These are phyloP conservation scores for Fonsecaea multimorphosa DNA, from an alignment of 2,329 filamentous ascomycete species.

Conservation along the genomic window DNA sequence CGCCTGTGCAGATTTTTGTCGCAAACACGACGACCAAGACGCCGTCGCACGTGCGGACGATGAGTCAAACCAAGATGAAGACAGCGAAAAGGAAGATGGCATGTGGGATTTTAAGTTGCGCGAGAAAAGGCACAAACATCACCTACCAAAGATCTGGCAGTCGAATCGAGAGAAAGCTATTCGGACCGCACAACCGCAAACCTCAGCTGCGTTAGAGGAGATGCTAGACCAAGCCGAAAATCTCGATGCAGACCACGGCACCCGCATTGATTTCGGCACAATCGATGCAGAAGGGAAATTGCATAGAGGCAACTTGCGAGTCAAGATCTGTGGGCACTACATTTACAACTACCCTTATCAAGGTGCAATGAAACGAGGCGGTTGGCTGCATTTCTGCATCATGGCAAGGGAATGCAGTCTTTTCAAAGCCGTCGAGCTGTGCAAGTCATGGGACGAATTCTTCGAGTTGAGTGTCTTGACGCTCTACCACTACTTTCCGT, in stretches of 20 bases:
- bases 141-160: conserved; percentile 40
- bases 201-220: conserved; percentile 7
- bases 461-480: conserved; percentile 56
- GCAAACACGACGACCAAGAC: no score
- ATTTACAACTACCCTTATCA: conserved; percentile 61
- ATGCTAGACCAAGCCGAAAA: background rate
- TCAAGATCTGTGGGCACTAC: conserved; percentile 56
- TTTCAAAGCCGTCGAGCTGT: conserved; percentile 54
- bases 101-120: no score
- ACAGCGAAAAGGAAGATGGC: no score
- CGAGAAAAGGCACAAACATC: conserved; percentile 36
- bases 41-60: no score
- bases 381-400: conserved; percentile 60
- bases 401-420: conserved; percentile 57
- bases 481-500: conserved; percentile 56
- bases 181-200: conserved; percentile 28
- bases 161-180: conserved; percentile 45
- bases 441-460: conserved; percentile 59
- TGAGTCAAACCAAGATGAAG: no score
- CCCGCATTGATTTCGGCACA: conserved; percentile 4
- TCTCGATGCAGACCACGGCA: background rate
- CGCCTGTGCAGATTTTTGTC: no score
- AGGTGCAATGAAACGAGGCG: conserved; percentile 54
- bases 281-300: no score
- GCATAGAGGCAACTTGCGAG: conserved; percentile 46